phyloP scores from a whole-genome alignment of 768 basidiomycete species.

The Phlebiopsis flavidoalba region DNA sequence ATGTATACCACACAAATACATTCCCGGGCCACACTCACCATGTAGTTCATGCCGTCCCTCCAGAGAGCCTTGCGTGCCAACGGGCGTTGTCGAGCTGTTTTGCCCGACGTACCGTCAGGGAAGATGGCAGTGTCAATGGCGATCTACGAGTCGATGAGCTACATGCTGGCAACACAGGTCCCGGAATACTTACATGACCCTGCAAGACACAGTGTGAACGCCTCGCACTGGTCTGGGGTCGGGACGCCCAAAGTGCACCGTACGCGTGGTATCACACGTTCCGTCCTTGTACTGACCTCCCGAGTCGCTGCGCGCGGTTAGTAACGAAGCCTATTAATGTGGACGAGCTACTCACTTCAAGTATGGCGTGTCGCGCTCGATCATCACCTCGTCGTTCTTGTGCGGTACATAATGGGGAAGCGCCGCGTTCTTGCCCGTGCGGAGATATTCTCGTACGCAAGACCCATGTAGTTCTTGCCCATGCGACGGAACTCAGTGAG shows the following conservation, averaged over 20 bases:
- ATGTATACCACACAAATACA: background rate
- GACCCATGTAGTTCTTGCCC: conserved; percentile 72
- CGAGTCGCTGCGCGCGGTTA: conserved; percentile 60
- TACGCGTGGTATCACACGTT: conserved; percentile 81
- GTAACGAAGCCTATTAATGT: background rate
- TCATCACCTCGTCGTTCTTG: conserved; percentile 60
- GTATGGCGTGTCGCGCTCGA: conserved; percentile 78
- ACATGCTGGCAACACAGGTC: conserved; percentile 5
- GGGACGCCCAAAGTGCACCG: conserved; percentile 86
- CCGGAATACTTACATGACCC: conserved; percentile 71
- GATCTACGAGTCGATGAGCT: conserved; percentile 47
- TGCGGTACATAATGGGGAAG: conserved; percentile 89
- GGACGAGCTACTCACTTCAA: conserved; percentile 60
- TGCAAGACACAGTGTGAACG: conserved; percentile 94
- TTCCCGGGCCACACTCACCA: conserved; percentile 36
- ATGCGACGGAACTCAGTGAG: conserved; percentile 71
- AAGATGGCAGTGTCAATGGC: conserved; percentile 88
- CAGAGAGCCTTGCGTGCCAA: conserved; percentile 86
- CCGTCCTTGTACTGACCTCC: conserved; percentile 90
- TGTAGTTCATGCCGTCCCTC: conserved; percentile 80
- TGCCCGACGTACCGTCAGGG: conserved; percentile 84
- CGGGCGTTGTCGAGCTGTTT: conserved; percentile 64
- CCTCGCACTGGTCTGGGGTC: conserved; percentile 79
- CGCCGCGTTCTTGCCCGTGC: conserved; percentile 92
- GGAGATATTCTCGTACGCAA: conserved; percentile 87